Evolutionary conservation across 2,329 filamentous ascomycete genomes (phyloP).

Genomic region (Nemania sp.): DNA sequence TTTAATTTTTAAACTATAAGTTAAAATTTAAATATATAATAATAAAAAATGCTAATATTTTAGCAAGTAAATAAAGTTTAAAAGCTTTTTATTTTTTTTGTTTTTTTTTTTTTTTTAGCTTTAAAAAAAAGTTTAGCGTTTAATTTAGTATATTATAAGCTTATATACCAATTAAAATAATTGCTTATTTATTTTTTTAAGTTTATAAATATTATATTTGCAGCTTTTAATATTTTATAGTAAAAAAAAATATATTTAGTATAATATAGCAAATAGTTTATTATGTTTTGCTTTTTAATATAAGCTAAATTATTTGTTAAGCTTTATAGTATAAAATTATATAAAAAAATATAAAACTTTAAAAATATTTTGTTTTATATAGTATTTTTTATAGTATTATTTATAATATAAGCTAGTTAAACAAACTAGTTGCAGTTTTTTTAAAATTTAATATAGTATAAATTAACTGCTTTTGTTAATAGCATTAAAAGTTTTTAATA

Average conservation of each 20-base stretch:
- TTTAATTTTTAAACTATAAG: background rate
- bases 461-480: background rate
- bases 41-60: background rate
- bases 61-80: background rate
- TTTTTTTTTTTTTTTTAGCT: no score
- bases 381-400: no score
- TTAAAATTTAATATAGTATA: background rate
- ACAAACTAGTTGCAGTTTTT: slow-evolving; percentile 7
- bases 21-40: background rate
- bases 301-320: background rate
- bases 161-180: background rate
- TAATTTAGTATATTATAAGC: background rate
- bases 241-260: background rate
- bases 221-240: background rate
- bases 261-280: no score
- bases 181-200: background rate
- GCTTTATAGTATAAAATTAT: background rate
- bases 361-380: background rate
- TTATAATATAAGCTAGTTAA: no score
- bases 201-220: background rate
- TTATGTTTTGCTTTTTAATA: background rate
- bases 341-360: slow-evolving; percentile 2
- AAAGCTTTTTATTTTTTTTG: no score
- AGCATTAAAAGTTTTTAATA: no score
- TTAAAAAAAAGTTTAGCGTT: background rate